These are phyloP conservation scores for Ophiostoma sp. DNA, from an alignment of 2,329 filamentous ascomycete species.

Conservation along the genomic window DNA sequence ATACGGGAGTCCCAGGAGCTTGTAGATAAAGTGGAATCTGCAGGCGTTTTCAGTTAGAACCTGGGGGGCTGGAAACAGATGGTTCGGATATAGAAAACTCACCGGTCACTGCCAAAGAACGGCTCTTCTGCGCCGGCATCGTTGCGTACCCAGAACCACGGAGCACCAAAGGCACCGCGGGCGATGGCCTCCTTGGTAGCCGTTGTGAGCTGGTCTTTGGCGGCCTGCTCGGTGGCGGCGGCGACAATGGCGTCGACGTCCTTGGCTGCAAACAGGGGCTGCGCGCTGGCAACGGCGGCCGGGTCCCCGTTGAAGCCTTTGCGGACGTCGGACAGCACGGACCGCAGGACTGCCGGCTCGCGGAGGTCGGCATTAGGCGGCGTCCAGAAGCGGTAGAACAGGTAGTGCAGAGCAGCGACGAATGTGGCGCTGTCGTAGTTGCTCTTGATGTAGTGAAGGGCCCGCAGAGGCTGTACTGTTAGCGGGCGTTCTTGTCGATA, in stretches of 20 bases:
- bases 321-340: conserved; percentile 34
- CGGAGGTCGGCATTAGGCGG: conserved; percentile 54
- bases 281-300: background rate
- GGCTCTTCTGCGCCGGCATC: conserved; percentile 54
- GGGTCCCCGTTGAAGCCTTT: conserved; percentile 23
- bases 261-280: conserved; percentile 42
- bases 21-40: conserved; percentile 64
- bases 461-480: conserved; percentile 49
- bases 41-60: background rate
- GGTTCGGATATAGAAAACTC: background rate
- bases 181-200: conserved; percentile 58
- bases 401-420: conserved; percentile 47
- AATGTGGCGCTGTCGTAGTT: conserved; percentile 46
- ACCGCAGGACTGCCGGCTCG: conserved; percentile 48
- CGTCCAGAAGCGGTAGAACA: conserved; percentile 60
- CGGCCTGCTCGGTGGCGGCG: conserved; percentile 44
- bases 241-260: conserved; percentile 53
- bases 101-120: conserved; percentile 73
- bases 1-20: conserved; percentile 57
- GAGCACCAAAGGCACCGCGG: conserved; percentile 67
- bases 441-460: conserved; percentile 61
- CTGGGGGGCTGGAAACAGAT: background rate
- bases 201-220: conserved; percentile 41
- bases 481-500: background rate
- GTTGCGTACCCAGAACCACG: conserved; percentile 67